Evolutionary conservation across 352 stramenopile genomes (phyloP), one percentile per base, ranked within the genome.

Genomic region (Pythium coloratum): DNA sequence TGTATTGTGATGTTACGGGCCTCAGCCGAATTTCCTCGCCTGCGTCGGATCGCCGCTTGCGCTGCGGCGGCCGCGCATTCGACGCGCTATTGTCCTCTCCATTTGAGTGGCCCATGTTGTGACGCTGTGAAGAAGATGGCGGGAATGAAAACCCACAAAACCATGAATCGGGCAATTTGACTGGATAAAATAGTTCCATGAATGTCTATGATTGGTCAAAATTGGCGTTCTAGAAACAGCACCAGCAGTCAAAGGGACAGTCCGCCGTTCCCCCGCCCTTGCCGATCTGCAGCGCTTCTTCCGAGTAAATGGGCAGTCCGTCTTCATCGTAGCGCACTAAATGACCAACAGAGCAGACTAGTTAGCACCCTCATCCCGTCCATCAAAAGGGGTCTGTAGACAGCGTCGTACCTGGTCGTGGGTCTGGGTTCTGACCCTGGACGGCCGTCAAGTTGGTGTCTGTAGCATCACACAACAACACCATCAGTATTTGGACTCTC

Each of bases 241-340:
- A 97, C 86, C 89, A 95, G 75, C 89, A 97, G 66, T 97, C 89
- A 59, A 97, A 97, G 0, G 89, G 89, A 49, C 89, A 97, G 67
- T 97, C 88, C 6, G 78, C 82, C 13, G 89, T 94, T 70, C 89
- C 79, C 28, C 88, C 89, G 32, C 89, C 89, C 66, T 94, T 81
- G 67, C 81, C 81, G 42, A 97, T 95, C 59, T 91, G 79, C 66
- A 97, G 75, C 44, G 84, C 79, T 20, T 87, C 80, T 62, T 96
- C 89, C 8, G 81, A 82, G 76, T 97, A 97, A 78, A 97, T 95
- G 28, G 86, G 85, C 33, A 97, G 64, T 2, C 89, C 89, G 33
- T 96, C 85, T 47, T 93, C 80, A 34, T 96, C 88, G 47, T 95
- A 94, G 32, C 88, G 86, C 59, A 95, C 87, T 94, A 55, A 8